These are phyloP conservation scores for Penicillium concentricum DNA, from an alignment of 2,329 filamentous ascomycete species.

Conservation along the genomic window DNA sequence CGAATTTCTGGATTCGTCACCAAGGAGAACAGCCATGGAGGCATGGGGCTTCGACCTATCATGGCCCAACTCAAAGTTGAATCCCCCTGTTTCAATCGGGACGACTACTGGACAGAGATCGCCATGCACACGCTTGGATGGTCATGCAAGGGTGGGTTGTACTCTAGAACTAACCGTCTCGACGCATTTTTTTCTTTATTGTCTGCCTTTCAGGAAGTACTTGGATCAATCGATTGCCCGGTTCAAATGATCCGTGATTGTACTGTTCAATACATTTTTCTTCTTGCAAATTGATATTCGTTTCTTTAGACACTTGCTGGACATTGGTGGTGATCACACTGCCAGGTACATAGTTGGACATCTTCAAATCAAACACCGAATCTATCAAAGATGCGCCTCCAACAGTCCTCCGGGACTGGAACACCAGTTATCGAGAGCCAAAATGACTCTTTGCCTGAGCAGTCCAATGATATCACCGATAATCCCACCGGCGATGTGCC, in stretches of 20 bases:
- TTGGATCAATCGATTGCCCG: slow-evolving; percentile 4
- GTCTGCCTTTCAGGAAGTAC: background rate
- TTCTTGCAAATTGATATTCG: slow-evolving; percentile 6
- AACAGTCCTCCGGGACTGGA: slow-evolving; percentile 16
- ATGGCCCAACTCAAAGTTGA: slow-evolving; percentile 3
- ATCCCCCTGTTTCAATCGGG: slow-evolving; percentile 7
- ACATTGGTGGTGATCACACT: slow-evolving; percentile 8
- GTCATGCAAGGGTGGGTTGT: slow-evolving; percentile 18
- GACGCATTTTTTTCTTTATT: background rate
- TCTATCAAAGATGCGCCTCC: slow-evolving; percentile 16
- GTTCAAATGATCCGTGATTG: slow-evolving; percentile 6
- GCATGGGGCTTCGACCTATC: slow-evolving; percentile 9
- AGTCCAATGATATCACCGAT: background rate
- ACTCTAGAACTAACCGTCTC: slow-evolving; percentile 9
- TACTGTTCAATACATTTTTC: slow-evolving; percentile 11
- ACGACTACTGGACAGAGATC: slow-evolving; percentile 9
- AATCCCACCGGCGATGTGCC: slow-evolving; percentile 5
- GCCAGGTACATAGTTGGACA: slow-evolving; percentile 16
- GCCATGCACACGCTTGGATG: slow-evolving; percentile 9
- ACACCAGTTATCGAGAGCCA: slow-evolving; percentile 3
- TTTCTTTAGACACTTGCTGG: slow-evolving; percentile 7
- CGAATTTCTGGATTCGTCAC: slow-evolving; percentile 9
- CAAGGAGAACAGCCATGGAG: slow-evolving; percentile 4
- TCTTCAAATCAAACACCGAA: background rate
- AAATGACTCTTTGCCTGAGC: slow-evolving; percentile 3